Evolutionary conservation across 176 grass and related monocot genomes (phyloP).

Genomic region (Pontederia paniculata): DNA sequence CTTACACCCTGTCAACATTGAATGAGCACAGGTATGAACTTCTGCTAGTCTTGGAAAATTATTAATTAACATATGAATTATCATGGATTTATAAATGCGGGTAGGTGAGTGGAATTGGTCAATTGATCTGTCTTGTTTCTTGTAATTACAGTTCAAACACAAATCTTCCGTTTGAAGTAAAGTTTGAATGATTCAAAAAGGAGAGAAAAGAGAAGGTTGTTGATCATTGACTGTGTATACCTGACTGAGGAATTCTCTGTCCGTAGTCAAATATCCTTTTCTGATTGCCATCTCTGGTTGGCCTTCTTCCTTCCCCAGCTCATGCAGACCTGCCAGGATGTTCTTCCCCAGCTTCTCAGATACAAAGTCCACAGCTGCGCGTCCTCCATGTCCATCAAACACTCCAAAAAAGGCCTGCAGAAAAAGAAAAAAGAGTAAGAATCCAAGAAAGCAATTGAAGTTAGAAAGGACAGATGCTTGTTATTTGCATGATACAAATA

Average conservation of each 20-base stretch:
- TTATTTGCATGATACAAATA: no score
- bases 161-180: neutral
- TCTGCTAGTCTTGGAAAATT: neutral
- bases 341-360: slow-evolving; percentile 55
- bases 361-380: slow-evolving; percentile 64
- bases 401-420: slow-evolving; percentile 80
- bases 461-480: no score
- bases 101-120: neutral
- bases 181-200: neutral
- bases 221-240: slow-evolving; percentile 18
- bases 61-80: neutral
- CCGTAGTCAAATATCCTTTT: slow-evolving; percentile 60
- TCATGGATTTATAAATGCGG: neutral
- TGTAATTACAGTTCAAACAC: no score
- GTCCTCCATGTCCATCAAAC: slow-evolving; percentile 80
- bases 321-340: slow-evolving; percentile 24
- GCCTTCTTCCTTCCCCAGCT: slow-evolving; percentile 6
- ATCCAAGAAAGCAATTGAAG: no score
- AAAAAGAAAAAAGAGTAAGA: neutral
- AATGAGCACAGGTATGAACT: neutral
- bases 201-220: neutral
- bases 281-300: slow-evolving; percentile 34
- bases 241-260: slow-evolving; percentile 63
- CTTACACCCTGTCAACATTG: slow-evolving; percentile 20
- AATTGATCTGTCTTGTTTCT: no score